A percentile compares a stretch with the other conserved stretches of the same genome.
Conservation (phyloP, 2,329 filamentous ascomycete genomes). For the Fusarium transvaalense region DNA sequence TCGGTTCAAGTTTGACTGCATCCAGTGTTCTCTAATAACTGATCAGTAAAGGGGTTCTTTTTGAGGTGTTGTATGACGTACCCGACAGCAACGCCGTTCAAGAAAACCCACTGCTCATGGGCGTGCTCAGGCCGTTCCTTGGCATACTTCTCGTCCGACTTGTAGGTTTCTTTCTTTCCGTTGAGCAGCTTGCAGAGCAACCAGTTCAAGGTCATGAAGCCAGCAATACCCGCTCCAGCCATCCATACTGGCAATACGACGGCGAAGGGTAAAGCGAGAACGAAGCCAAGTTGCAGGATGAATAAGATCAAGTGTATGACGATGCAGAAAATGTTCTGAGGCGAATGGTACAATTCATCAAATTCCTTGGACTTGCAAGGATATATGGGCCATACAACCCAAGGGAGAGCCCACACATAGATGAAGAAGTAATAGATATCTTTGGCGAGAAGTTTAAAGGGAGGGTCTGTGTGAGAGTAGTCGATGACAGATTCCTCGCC, state of each 20-base stretch:
- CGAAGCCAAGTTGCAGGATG: slow-evolving; percentile 70
- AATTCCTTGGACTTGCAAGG: slow-evolving; percentile 66
- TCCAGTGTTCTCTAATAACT: slow-evolving; percentile 68
- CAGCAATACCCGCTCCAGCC: slow-evolving; percentile 54
- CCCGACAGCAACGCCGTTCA: slow-evolving; percentile 78
- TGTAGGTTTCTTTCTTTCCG: slow-evolving; percentile 61
- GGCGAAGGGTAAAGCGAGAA: slow-evolving; percentile 68
- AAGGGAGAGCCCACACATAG: slow-evolving; percentile 69
- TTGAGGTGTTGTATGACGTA: slow-evolving; percentile 53
- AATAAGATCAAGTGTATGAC: slow-evolving; percentile 69
- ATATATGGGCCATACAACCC: slow-evolving; percentile 69
- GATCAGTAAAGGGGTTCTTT: slow-evolving; percentile 18
- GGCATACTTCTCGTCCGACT: slow-evolving; percentile 67
- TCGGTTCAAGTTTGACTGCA: slow-evolving; percentile 77
- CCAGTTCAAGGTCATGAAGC: slow-evolving; percentile 65
- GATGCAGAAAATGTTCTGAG: slow-evolving; percentile 68
- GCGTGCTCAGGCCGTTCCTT: slow-evolving; percentile 62
- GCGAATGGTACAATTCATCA: slow-evolving; percentile 73
- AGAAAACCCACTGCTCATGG: slow-evolving; percentile 82
- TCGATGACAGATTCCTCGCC: slow-evolving; percentile 69
- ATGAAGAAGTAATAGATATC: slow-evolving; percentile 69
- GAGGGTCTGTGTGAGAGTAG: slow-evolving; percentile 71
- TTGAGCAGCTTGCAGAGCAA: slow-evolving; percentile 65
- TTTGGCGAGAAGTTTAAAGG: slow-evolving; percentile 63
- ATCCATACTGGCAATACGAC: slow-evolving; percentile 64